Evolutionary conservation across 306 rosid genomes (phyloP), one percentile per base, ranked within the genome.

Genomic region (Rubus idaeus): DNA sequence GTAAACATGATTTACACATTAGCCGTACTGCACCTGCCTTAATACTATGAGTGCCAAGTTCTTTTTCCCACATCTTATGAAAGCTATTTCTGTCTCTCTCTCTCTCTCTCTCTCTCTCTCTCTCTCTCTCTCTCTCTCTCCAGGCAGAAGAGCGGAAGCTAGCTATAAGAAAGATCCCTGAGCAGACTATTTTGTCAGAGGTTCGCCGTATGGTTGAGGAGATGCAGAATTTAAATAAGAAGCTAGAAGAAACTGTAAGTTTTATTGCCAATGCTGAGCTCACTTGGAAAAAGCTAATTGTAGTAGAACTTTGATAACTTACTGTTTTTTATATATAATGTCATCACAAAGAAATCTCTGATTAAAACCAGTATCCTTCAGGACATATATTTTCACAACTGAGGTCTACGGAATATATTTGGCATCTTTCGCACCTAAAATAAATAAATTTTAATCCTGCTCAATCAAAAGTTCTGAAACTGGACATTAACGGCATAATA

Each of bases 181-280:
- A 95, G 88, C 88, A 92, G 86, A 80, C 86, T 82, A 89, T 95
- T 80, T 61, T 95, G 73, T 74, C 89, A 12, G 97, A 90, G 77
- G 93, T 95, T 82, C 97, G 96, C 37, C 90, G 91, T 14, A 95
- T 95, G 98, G 97, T 95, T 46, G 96, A 87, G 75, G 97, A 89
- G 83, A 92, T 90, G 98, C 89, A 92, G 85, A 73, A 73, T 67
- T 75, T 92, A 71, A 95, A 95, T 78, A 95, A 80, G 86, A 86
- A 89, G 87, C 82, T 95, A 49, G 98, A 95, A 81, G 91, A 92
- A 73, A 89, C 97, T 0, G 98, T 92, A 83, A 88, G 92, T 84
- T 83, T 35, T 52, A 20, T 70, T 68, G 10, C 61, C 68, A n/a
- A 16, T 73, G 39, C 26, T 69, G 17, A 18, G 41, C 30, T 50